Percentiles rank a stretch among this genome's conserved stretches.
These are phyloP conservation scores for Zizania palustris DNA, from an alignment of 202 grass and related monocot species.

Conservation along the genomic window DNA sequence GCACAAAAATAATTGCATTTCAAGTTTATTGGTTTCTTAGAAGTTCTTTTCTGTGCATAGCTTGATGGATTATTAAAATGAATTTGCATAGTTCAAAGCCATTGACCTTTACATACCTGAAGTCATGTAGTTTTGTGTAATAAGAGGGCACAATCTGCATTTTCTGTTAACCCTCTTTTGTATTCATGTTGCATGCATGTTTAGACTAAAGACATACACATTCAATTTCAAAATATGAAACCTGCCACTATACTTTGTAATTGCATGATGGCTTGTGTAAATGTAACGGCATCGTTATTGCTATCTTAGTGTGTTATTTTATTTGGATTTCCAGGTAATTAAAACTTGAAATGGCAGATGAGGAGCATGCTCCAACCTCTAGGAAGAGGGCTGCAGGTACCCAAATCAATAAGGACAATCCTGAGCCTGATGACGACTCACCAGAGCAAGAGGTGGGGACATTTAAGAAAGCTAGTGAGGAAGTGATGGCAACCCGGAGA, in stretches of 20 bases:
- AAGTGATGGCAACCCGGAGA: slow-evolving; percentile 90
- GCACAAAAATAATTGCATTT: neutral
- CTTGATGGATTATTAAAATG: neutral
- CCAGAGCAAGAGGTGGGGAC: slow-evolving; percentile 64
- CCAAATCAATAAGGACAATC: slow-evolving; percentile 88
- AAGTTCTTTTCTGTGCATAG: slow-evolving; percentile 27
- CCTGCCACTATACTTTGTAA: neutral
- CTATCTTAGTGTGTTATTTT: slow-evolving; percentile 20
- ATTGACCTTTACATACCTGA: neutral
- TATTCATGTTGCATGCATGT: neutral
- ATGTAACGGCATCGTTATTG: neutral
- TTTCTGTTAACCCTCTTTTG: slow-evolving; percentile 10
- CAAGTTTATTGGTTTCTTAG: neutral
- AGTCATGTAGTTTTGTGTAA: neutral
- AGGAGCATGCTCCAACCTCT: slow-evolving; percentile 60
- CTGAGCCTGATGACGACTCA: slow-evolving; percentile 77
- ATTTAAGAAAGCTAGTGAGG: slow-evolving; percentile 93
- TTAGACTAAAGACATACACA: neutral
- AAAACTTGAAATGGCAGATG: slow-evolving; percentile 60
- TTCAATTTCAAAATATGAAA: neutral
- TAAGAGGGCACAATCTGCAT: neutral
- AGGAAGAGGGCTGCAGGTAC: slow-evolving; percentile 88
- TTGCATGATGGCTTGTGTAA: slow-evolving; percentile 9
- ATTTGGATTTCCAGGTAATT: slow-evolving; percentile 30
- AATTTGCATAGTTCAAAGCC: neutral